These are phyloP conservation scores for Blumeriella jaapii DNA, from an alignment of 2,329 filamentous ascomycete species.

Conservation along the genomic window DNA sequence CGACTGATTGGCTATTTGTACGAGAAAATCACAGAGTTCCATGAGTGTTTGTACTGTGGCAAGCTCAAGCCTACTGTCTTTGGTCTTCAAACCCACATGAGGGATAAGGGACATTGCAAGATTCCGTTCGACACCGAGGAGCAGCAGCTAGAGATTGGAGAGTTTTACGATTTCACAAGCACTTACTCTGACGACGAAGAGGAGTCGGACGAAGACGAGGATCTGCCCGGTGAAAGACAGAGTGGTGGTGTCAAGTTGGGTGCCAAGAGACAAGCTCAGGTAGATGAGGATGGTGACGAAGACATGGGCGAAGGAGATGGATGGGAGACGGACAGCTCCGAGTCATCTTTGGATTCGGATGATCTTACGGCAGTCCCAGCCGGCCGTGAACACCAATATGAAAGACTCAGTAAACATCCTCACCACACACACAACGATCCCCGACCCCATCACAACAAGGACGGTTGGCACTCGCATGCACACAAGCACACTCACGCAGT, in stretches of 20 bases:
- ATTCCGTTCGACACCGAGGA: slow-evolving; percentile 83
- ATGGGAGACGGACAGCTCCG: slow-evolving; percentile 91
- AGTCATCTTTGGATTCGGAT: slow-evolving; percentile 77
- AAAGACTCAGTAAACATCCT: slow-evolving; percentile 58
- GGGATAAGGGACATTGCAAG: slow-evolving; percentile 92
- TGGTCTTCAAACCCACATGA: slow-evolving; percentile 92
- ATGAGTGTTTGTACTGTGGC: slow-evolving; percentile 81
- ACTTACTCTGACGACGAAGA: slow-evolving; percentile 79
- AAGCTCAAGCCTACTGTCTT: slow-evolving; percentile 68
- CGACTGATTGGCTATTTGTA: slow-evolving; percentile 71
- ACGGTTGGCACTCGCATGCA: slow-evolving; percentile 74
- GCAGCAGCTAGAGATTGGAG: slow-evolving; percentile 86
- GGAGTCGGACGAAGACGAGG: slow-evolving; percentile 46
- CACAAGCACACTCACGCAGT: slow-evolving; percentile 63
- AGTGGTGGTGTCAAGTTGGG: slow-evolving; percentile 59
- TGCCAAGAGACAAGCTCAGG: slow-evolving; percentile 42
- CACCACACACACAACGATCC: slow-evolving; percentile 66
- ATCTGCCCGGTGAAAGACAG: slow-evolving; percentile 35
- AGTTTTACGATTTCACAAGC: slow-evolving; percentile 93
- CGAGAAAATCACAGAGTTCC: slow-evolving; percentile 65
- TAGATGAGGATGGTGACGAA: slow-evolving; percentile 42
- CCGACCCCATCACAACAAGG: slow-evolving; percentile 59
- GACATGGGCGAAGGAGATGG: slow-evolving; percentile 55
- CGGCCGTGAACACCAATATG: slow-evolving; percentile 61
- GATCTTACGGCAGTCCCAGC: slow-evolving; percentile 72